Evolutionary conservation across 352 stramenopile species (phyloP).

Genomic region (Blastocystis sp.): DNA sequence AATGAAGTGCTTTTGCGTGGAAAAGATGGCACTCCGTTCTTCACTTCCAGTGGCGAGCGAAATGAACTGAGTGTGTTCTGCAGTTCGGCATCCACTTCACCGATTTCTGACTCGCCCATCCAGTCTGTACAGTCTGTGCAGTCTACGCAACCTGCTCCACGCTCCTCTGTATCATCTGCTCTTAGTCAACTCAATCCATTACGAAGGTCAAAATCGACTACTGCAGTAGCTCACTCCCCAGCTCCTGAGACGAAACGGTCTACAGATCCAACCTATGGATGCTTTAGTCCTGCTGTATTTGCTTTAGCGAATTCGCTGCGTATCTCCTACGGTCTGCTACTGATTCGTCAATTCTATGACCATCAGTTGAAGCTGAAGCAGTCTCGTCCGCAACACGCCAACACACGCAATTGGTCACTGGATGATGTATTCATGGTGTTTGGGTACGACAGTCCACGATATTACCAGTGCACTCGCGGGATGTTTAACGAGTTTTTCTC

Average conservation of each 20-base stretch:
- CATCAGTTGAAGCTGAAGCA: conserved; percentile 61
- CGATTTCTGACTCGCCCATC: background rate
- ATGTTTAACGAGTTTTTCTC: conserved; percentile 61
- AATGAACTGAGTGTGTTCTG: conserved; percentile 26
- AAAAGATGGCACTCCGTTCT: conserved; percentile 30
- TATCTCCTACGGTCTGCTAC: conserved; percentile 41
- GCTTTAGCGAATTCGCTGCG: conserved; percentile 53
- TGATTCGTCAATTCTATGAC: conserved; percentile 61
- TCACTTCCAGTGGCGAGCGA: background rate
- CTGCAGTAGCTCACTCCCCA: background rate
- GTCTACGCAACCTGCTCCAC: background rate
- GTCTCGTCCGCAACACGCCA: conserved; percentile 27
- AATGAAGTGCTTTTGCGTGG: conserved; percentile 2
- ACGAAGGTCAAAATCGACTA: background rate
- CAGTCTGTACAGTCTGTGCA: background rate
- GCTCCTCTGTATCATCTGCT: background rate
- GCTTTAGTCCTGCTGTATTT: conserved; percentile 42
- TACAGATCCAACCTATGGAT: conserved; percentile 42
- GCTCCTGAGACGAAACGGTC: background rate
- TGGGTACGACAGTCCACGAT: conserved; percentile 37
- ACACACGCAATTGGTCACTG: conserved; percentile 49
- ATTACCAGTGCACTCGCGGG: conserved; percentile 57
- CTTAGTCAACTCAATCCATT: background rate
- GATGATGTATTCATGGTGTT: conserved; percentile 63
- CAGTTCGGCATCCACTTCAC: background rate